Conservation (phyloP, 2,329 filamentous ascomycete genomes). For the Tolypocladium tropicale region DNA sequence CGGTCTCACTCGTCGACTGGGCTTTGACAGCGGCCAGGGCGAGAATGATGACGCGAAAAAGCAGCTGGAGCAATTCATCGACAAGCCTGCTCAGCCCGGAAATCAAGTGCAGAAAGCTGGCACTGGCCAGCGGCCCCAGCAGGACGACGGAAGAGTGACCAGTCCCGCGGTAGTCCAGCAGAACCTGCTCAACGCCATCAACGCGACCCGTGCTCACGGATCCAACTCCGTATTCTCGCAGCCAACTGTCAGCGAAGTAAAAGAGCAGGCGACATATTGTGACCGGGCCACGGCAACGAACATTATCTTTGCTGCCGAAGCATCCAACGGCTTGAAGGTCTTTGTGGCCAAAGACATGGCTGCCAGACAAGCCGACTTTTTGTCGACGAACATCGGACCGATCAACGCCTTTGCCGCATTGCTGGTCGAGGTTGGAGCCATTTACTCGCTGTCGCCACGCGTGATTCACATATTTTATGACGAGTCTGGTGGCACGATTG, state of each 20-base stretch:
- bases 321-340: conserved; percentile 62
- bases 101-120: neutral
- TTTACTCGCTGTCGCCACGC: conserved; percentile 61
- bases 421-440: conserved; percentile 55
- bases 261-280: conserved; percentile 79
- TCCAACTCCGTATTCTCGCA: conserved; percentile 63
- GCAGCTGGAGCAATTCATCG: conserved; percentile 33
- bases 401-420: conserved; percentile 62
- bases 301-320: conserved; percentile 58
- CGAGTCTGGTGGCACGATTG: conserved; percentile 67
- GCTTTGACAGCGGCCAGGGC: conserved; percentile 45
- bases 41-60: conserved; percentile 30
- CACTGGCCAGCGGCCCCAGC: conserved; percentile 8
- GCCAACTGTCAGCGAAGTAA: conserved; percentile 61
- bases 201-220: conserved; percentile 66
- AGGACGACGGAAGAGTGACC: conserved; percentile 44
- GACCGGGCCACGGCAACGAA: conserved; percentile 67
- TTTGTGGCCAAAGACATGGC: conserved; percentile 53
- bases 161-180: conserved; percentile 53
- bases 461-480: conserved; percentile 85
- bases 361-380: conserved; percentile 39
- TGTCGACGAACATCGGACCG: conserved; percentile 46
- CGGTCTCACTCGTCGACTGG: conserved; percentile 55
- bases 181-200: conserved; percentile 68
- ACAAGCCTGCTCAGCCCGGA: conserved; percentile 14